Conservation (phyloP, 352 stramenopile species). For the Aphanomyces stellatus region DNA sequence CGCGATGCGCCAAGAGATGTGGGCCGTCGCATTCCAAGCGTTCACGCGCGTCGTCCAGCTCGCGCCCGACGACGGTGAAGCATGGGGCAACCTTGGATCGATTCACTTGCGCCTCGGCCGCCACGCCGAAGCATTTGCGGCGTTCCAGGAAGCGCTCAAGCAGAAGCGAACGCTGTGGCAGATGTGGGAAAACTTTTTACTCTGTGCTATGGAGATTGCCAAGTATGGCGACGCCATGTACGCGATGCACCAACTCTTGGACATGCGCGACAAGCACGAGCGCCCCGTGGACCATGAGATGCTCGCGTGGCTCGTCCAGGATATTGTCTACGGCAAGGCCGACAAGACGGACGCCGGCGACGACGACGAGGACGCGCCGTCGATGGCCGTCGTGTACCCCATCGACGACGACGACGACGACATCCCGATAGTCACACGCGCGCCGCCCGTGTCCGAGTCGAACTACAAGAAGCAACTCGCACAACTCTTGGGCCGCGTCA, state of each 20-base stretch:
- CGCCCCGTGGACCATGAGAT: slow-evolving; percentile 62
- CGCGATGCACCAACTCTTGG: slow-evolving; percentile 69
- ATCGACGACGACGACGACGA: slow-evolving; percentile 38
- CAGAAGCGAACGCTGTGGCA: slow-evolving; percentile 88
- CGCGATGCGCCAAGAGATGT: slow-evolving; percentile 84
- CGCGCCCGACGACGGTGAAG: slow-evolving; percentile 91
- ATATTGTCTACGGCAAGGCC: slow-evolving; percentile 55
- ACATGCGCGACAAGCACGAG: slow-evolving; percentile 76
- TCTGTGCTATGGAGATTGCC: slow-evolving; percentile 69
- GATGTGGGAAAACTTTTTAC: slow-evolving; percentile 89
- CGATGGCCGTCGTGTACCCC: slow-evolving; percentile 22
- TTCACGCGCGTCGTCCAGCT: slow-evolving; percentile 92
- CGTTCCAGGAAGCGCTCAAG: slow-evolving; percentile 82
- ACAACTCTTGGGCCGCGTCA: slow-evolving; percentile 68
- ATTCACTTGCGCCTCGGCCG: slow-evolving; percentile 83
- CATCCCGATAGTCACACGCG: slow-evolving; percentile 29
- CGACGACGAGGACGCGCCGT: slow-evolving; percentile 24
- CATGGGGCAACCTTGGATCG: slow-evolving; percentile 93
- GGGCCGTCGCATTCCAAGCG: slow-evolving; percentile 72
- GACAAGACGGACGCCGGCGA: slow-evolving; percentile 31
- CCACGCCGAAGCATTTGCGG: slow-evolving; percentile 69
- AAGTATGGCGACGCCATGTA: slow-evolving; percentile 76
- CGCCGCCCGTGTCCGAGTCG: slow-evolving; percentile 40
- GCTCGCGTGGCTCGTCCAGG: slow-evolving; percentile 73
- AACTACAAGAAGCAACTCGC: slow-evolving; percentile 69